Percentiles rank a stretch among this genome's conserved stretches.
Conservation (phyloP, 495 filamentous ascomycete genomes). For the Rostrohypoxylon terebratum region DNA sequence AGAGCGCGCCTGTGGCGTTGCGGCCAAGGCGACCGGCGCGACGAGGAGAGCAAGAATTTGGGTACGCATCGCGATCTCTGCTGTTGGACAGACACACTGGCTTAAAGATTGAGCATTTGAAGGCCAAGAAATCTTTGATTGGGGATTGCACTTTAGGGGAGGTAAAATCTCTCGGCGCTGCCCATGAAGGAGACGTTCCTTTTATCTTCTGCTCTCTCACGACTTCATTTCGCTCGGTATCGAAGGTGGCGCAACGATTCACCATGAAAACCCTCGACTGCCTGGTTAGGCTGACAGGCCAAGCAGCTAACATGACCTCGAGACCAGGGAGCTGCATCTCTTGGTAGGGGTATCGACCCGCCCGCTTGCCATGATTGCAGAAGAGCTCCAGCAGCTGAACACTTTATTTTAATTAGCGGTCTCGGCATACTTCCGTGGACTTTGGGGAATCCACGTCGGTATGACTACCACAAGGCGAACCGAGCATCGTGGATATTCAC, state of each 20-base stretch:
- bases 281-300: conserved; percentile 35
- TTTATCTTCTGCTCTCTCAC: conserved; percentile 29
- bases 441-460: conserved; percentile 28
- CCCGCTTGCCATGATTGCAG: conserved; percentile 16
- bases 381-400: conserved; percentile 24
- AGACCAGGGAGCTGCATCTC: conserved; percentile 28
- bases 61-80: conserved; percentile 27
- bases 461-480: conserved; percentile 23
- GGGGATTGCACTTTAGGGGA: background rate
- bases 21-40: conserved; percentile 32
- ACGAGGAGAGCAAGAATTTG: conserved; percentile 33
- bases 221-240: conserved; percentile 20
- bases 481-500: conserved; percentile 6
- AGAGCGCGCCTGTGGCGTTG: conserved; percentile 27
- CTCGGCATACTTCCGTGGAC: conserved; percentile 1
- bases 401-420: conserved; percentile 12
- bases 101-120: conserved; percentile 8
- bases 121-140: background rate
- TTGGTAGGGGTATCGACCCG: conserved; percentile 23
- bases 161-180: background rate
- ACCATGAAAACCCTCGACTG: conserved; percentile 18
- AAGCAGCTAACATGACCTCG: conserved; percentile 27
- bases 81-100: background rate
- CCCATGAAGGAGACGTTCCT: conserved; percentile 15
- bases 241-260: conserved; percentile 9